Evolutionary conservation across 169 alveolate species (phyloP), one percentile per base, ranked within the genome.

Genomic region (Pseudocohnilembus persalinus): DNA sequence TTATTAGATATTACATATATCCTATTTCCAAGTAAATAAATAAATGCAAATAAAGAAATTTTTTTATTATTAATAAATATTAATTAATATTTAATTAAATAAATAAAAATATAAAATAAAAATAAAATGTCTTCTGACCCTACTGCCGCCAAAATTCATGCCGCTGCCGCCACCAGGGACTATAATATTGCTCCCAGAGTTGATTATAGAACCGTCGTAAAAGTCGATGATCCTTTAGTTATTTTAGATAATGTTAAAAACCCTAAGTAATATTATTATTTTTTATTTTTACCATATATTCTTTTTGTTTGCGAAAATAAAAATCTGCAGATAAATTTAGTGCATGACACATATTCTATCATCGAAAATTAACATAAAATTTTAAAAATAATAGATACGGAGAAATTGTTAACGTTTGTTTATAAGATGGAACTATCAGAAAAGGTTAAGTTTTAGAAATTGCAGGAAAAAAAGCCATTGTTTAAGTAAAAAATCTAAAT

Each of bases 401-500:
- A 0, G 99, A 98, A 94, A 98, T 98, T 79, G 99, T 99, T 35
- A 97, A 97, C 76, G 98, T 98, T 72, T 97, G 98, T 90, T 95
- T 99, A 76, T 99, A 99, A 24, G 99, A 99, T 82, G 99, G 99
- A 32, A 85, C 99, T 16, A 94, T 97, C 28, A 94, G 99, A 49
- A 98, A 98, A 85, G 99, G 99, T 16, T 99, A 99, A 93, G 99
- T 99, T 31, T 92, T 99, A 85, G 99, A 98, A 95, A 99, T 98
- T 49, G 91, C 97, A 82, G 99, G 99, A 79, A 98, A 98, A 91
- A 96, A 98, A 87, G 99, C 99, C 28, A 98, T 98, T 75, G 99
- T 98, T 28, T 84, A 88, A 84, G 88, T 84, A 82, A 74, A 31
- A 26, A 29, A 65, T 63, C 31, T n/a, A 4, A 0, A 64, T 81